phyloP scores from a whole-genome alignment of 1,139 yeast genomes.

The Barnettozyma hawaiiensis region DNA sequence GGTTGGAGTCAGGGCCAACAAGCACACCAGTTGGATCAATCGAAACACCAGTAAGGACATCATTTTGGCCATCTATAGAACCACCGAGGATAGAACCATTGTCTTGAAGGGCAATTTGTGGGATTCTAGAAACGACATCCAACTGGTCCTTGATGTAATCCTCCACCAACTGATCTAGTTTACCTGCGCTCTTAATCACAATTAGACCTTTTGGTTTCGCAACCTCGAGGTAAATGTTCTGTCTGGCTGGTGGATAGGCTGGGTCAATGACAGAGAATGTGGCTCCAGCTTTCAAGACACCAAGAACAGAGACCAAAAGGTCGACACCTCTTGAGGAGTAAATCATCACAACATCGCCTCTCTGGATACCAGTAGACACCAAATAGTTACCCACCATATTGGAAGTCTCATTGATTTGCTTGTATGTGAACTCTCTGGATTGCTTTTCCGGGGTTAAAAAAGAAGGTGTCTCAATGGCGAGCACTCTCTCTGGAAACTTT shows the following conservation, averaged over 20 bases:
- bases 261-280: constrained; percentile 98
- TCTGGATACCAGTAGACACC: constrained; percentile 69
- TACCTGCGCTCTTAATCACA: constrained; percentile 87
- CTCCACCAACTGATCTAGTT: constrained; percentile 66
- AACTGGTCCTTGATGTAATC: constrained; percentile 70
- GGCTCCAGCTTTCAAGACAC: constrained; percentile 96
- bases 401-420: constrained; percentile 89
- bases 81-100: constrained; percentile 77
- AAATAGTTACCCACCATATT: constrained; percentile 88
- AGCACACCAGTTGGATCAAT: constrained; percentile 73
- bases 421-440: constrained; percentile 72
- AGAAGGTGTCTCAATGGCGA: constrained; percentile 89
- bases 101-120: constrained; percentile 68
- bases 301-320: constrained; percentile 93
- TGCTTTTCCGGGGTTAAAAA: constrained; percentile 48
- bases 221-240: constrained; percentile 83
- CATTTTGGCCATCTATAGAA: constrained; percentile 31
- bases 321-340: constrained; percentile 98
- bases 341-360: constrained; percentile 95
- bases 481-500: constrained; percentile 74
- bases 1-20: constrained; percentile 97
- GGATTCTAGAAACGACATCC: constrained; percentile 65
- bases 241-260: constrained; percentile 98
- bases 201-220: constrained; percentile 90
- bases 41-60: constrained; percentile 46